A percentile compares a stretch with the other conserved stretches of the same genome.
phyloP scores from a whole-genome alignment of 331 rosid genomes.

The Acacia concinna region DNA sequence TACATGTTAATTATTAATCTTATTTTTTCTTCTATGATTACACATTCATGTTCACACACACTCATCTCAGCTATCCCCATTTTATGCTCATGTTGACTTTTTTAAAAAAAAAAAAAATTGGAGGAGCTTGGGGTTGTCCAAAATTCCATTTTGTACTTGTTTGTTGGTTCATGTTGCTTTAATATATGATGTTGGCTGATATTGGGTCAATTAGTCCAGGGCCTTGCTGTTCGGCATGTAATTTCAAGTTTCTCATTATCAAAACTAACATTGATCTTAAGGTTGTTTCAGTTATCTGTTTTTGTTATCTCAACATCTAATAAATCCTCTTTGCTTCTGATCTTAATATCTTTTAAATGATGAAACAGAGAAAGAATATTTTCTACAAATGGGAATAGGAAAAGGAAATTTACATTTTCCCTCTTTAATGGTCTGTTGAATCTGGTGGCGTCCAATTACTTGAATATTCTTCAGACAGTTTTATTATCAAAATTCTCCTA shows the following conservation, averaged over 20 bases:
- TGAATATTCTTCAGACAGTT: constrained; percentile 9
- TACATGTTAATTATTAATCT: too few relatives aligned
- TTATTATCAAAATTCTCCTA: not conserved
- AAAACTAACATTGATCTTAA: not conserved
- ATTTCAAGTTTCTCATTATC: not conserved
- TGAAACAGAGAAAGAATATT: not conserved
- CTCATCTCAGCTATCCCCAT: too few relatives aligned
- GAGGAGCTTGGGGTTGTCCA: not conserved
- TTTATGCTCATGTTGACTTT: too few relatives aligned
- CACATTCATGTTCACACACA: too few relatives aligned
- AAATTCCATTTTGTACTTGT: not conserved
- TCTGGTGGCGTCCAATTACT: constrained; percentile 6
- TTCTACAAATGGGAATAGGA: not conserved
- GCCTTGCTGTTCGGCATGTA: not conserved
- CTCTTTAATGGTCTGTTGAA: not conserved
- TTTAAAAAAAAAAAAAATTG: too few relatives aligned
- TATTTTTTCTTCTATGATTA: too few relatives aligned
- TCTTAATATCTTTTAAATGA: not conserved
- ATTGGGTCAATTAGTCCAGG: not conserved
- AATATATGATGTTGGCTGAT: not conserved
- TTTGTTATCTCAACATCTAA: not conserved
- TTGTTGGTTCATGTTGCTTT: not conserved
- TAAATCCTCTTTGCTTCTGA: not conserved
- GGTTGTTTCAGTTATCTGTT: not conserved
- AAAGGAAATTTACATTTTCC: not conserved